phyloP scores from a whole-genome alignment of 2,329 filamentous ascomycete species.

The Curvularia sp. region DNA sequence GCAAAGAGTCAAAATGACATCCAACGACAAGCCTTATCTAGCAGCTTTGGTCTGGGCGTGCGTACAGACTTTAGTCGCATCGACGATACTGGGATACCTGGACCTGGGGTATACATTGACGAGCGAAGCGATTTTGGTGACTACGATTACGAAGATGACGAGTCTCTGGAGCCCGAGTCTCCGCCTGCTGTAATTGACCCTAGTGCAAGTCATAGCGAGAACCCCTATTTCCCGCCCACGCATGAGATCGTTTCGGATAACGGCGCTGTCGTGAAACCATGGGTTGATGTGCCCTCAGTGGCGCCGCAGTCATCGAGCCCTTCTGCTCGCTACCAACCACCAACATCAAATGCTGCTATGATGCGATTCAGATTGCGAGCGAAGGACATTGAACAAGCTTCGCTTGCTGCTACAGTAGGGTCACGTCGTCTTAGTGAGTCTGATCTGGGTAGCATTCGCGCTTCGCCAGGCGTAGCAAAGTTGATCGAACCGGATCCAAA shows the following conservation, averaged over 20 bases:
- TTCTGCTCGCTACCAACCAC: slow-evolving; percentile 55
- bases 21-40: slow-evolving; percentile 31
- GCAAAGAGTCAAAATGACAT: slow-evolving; percentile 57
- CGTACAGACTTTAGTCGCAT: slow-evolving; percentile 39
- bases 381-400: slow-evolving; percentile 61
- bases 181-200: slow-evolving; percentile 47
- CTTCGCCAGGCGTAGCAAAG: slow-evolving; percentile 67
- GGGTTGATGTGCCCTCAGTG: slow-evolving; percentile 56
- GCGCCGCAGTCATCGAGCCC: slow-evolving; percentile 37
- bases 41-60: slow-evolving; percentile 43
- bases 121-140: slow-evolving; percentile 50
- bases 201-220: slow-evolving; percentile 32
- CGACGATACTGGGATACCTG: slow-evolving; percentile 56
- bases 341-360: slow-evolving; percentile 63
- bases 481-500: slow-evolving; percentile 59
- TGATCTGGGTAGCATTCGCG: slow-evolving; percentile 66
- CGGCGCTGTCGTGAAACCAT: slow-evolving; percentile 50
- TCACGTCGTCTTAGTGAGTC: slow-evolving; percentile 70
- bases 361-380: slow-evolving; percentile 58
- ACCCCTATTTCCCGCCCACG: slow-evolving; percentile 42
- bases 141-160: slow-evolving; percentile 46
- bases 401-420: slow-evolving; percentile 71
- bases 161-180: slow-evolving; percentile 41
- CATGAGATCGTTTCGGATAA: slow-evolving; percentile 29
- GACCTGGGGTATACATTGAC: slow-evolving; percentile 57